phyloP scores from a whole-genome alignment of 306 rosid genomes.

The Potentilla sterilis region DNA sequence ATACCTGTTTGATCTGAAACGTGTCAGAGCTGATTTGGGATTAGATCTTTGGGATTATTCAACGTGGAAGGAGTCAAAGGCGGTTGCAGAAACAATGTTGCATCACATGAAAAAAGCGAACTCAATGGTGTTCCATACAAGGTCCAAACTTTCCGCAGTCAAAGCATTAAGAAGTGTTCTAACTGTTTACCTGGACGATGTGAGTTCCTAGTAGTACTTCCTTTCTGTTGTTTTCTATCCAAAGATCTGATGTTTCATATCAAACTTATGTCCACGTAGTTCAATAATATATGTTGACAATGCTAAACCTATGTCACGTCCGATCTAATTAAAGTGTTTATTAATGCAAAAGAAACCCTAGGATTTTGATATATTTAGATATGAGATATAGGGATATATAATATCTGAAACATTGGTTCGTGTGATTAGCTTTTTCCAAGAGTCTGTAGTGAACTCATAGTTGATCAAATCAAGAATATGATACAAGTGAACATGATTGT shows the following conservation, averaged over 20 bases:
- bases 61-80: constrained; percentile 72
- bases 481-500: not conserved
- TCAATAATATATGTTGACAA: not conserved
- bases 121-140: constrained; percentile 55
- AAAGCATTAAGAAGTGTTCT: constrained; percentile 57
- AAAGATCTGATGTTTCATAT: not conserved
- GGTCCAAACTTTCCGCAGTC: constrained; percentile 70
- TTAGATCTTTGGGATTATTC: constrained; percentile 74
- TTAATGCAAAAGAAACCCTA: not conserved
- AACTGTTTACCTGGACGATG: constrained; percentile 59
- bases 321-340: not conserved
- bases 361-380: not conserved
- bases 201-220: constrained; percentile 46
- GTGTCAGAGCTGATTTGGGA: constrained; percentile 65
- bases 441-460: not conserved
- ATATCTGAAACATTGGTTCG: not conserved
- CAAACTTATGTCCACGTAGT: not conserved
- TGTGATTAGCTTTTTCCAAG: not conserved
- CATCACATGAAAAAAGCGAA: constrained; percentile 63
- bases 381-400: not conserved
- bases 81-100: constrained; percentile 69
- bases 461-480: not conserved
- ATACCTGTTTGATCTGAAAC: constrained; percentile 61
- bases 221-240: constrained; percentile 14
- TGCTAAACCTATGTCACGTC: not conserved